Conservation (phyloP, 345 rosid genomes). For the Schrenkiella parvula region DNA sequence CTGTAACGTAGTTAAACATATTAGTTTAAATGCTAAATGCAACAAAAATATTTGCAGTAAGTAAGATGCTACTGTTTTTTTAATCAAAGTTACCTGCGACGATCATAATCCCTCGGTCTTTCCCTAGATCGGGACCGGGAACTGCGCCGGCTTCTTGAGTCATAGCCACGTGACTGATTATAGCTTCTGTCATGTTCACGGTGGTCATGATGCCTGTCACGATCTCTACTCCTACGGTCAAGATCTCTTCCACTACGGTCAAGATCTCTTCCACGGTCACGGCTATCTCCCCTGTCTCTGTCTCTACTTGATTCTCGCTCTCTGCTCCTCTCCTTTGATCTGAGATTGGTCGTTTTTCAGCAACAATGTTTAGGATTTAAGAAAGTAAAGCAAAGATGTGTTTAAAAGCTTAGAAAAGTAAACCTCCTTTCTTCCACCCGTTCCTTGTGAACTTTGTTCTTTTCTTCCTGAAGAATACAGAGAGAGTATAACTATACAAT, state of each 20-base stretch:
- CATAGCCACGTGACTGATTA: conserved; percentile 69
- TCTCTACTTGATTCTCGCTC: conserved; percentile 68
- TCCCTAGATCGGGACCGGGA: conserved; percentile 89
- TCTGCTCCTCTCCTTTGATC: conserved; percentile 77
- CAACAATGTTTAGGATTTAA: neutral
- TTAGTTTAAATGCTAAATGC: neutral
- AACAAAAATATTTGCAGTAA: neutral
- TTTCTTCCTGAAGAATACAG: conserved; percentile 61
- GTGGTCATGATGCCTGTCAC: conserved; percentile 68
- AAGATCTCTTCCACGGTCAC: conserved; percentile 70
- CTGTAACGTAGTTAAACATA: neutral
- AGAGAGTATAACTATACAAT: neutral
- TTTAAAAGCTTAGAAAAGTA: neutral
- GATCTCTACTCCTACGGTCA: no score
- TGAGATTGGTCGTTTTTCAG: conserved; percentile 23
- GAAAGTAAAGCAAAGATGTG: neutral
- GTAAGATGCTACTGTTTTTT: neutral
- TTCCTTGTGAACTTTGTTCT: conserved; percentile 65
- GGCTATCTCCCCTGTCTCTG: conserved; percentile 59
- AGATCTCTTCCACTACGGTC: conserved; percentile 82
- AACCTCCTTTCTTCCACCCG: conserved; percentile 42
- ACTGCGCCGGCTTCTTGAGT: conserved; percentile 67
- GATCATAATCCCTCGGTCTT: conserved; percentile 70
- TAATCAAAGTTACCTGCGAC: conserved; percentile 53
- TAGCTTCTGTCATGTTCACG: conserved; percentile 45